These are phyloP conservation scores for Cyberlindnera maritima DNA, from an alignment of 805 yeast genomes.

Conservation along the genomic window DNA sequence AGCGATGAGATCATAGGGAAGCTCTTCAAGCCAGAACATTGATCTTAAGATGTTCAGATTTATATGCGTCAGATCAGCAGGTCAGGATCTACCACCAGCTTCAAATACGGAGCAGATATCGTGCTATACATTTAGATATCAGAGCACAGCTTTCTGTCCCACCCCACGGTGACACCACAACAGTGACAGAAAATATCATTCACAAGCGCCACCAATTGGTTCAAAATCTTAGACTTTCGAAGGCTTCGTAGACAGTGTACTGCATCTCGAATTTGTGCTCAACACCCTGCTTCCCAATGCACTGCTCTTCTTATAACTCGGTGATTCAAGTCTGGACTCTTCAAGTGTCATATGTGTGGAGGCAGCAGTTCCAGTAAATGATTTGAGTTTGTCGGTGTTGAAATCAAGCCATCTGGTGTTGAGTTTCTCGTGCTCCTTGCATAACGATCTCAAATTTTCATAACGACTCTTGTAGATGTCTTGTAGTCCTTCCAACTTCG, in stretches of 20 bases:
- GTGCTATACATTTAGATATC: too few species aligned
- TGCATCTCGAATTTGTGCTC: conserved; percentile 27
- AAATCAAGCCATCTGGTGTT: conserved; percentile 25
- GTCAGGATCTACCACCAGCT: too few species aligned
- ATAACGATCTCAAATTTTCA: conserved; percentile 28
- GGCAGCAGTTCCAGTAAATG: conserved; percentile 23
- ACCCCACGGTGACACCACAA: too few species aligned
- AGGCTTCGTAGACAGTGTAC: conserved; percentile 11
- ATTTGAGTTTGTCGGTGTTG: conserved; percentile 29
- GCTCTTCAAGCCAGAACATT: too few species aligned
- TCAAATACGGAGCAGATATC: too few species aligned
- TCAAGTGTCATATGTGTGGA: conserved; percentile 10
- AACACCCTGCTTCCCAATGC: conserved; percentile 20
- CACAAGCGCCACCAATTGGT: too few species aligned
- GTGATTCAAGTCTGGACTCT: conserved; percentile 6
- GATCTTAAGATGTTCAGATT: too few species aligned
- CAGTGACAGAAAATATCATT: too few species aligned
- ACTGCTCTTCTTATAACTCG: conserved; percentile 1
- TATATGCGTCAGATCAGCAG: too few species aligned
- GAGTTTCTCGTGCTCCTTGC: conserved; percentile 27
- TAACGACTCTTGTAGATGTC: conserved; percentile 26
- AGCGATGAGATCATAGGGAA: too few species aligned
- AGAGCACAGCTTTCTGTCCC: too few species aligned
- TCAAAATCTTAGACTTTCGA: conserved; percentile 11
- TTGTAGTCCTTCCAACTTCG: conserved; percentile 24